These are phyloP conservation scores for Bisporella sp. DNA, from an alignment of 2,329 filamentous ascomycete genomes.

Conservation along the genomic window DNA sequence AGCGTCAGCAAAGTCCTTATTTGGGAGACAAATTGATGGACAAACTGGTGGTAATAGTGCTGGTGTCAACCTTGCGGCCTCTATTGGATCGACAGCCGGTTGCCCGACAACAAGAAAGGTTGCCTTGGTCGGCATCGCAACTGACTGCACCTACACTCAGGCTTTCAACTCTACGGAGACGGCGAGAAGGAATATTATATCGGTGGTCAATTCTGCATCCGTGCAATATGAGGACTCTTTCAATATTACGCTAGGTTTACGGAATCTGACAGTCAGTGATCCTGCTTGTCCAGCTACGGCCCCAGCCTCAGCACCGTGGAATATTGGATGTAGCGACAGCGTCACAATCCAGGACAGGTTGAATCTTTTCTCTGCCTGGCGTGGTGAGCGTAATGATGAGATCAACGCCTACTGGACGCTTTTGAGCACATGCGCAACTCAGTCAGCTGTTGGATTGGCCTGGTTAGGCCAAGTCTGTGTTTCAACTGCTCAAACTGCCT, in stretches of 20 bases:
- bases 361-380: constrained; percentile 84
- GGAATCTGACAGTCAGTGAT: constrained; percentile 75
- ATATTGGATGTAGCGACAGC: constrained; percentile 61
- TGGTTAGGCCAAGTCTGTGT: constrained; percentile 85
- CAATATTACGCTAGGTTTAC: constrained; percentile 87
- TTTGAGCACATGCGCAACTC: constrained; percentile 66
- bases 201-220: constrained; percentile 79
- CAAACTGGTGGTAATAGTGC: constrained; percentile 68
- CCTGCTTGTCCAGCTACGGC: constrained; percentile 65
- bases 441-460: constrained; percentile 79
- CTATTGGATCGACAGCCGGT: constrained; percentile 75
- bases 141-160: constrained; percentile 81
- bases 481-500: constrained; percentile 36
- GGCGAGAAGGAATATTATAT: constrained; percentile 71
- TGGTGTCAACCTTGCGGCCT: constrained; percentile 68
- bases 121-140: constrained; percentile 83
- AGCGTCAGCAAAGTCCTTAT: constrained; percentile 58
- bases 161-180: constrained; percentile 59
- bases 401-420: constrained; percentile 87
- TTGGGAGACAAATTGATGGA: constrained; percentile 68
- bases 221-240: constrained; percentile 84
- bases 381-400: constrained; percentile 63
- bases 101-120: constrained; percentile 89
- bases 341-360: constrained; percentile 68
- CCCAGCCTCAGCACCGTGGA: constrained; percentile 70